A percentile compares a stretch with the other conserved stretches of the same genome.
Conservation (phyloP, 495 filamentous ascomycete species). For the Astrothelium macrocarpum region DNA sequence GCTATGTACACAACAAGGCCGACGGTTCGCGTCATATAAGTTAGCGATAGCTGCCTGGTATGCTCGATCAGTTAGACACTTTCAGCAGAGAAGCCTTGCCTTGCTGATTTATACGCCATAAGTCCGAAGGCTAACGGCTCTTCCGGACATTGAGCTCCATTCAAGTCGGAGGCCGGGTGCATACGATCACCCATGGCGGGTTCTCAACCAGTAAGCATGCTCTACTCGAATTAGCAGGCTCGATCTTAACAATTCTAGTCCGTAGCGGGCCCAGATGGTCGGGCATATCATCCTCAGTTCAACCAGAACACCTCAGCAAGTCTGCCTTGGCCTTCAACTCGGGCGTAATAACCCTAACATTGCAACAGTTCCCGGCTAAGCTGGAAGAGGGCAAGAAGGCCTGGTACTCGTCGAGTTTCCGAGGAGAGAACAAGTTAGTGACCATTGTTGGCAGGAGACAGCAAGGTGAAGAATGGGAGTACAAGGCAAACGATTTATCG, state of each 20-base stretch:
- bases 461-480: not conserved
- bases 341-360: not conserved
- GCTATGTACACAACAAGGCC: not conserved
- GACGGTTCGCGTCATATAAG: not conserved
- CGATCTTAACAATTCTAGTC: not conserved
- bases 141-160: not conserved
- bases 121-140: not conserved
- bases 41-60: not conserved
- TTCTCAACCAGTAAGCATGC: not conserved
- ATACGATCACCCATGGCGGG: not conserved
- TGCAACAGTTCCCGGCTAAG: not conserved
- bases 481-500: not conserved
- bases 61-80: not conserved
- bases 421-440: not conserved
- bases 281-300: not conserved
- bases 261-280: not conserved
- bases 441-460: not conserved
- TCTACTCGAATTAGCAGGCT: not conserved
- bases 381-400: not conserved
- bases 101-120: not conserved
- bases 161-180: not conserved
- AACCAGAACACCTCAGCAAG: not conserved
- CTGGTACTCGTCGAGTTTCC: not conserved
- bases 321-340: not conserved
- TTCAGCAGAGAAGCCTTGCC: not conserved